phyloP scores from a whole-genome alignment of 1,284 basidiomycete species.

The Caloboletus inedulis region DNA sequence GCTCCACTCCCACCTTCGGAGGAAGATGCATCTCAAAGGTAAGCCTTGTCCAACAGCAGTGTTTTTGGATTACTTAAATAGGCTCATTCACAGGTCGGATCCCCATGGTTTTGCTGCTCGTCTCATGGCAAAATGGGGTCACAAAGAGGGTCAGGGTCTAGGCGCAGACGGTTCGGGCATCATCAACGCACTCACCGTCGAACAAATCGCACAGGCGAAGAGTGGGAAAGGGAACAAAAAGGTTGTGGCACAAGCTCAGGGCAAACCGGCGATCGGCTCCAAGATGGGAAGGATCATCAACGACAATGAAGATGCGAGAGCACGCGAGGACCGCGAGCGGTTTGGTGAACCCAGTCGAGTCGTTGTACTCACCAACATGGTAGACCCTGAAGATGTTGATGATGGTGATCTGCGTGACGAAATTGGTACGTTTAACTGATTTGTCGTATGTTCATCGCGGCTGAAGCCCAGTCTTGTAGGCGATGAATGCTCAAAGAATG shows the following conservation, averaged over 20 bases:
- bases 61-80: background rate
- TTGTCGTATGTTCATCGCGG: background rate
- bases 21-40: conserved; percentile 36
- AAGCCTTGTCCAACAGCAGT: conserved; percentile 11
- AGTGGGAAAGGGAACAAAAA: conserved; percentile 33
- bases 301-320: conserved; percentile 74
- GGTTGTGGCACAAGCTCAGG: conserved; percentile 28
- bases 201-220: conserved; percentile 47
- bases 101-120: conserved; percentile 73
- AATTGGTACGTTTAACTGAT: conserved; percentile 59
- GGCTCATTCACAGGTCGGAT: conserved; percentile 46
- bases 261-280: conserved; percentile 41
- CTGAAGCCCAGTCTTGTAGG: conserved; percentile 42
- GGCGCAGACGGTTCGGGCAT: conserved; percentile 84
- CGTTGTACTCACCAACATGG: conserved; percentile 85
- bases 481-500: conserved; percentile 86
- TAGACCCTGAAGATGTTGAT: conserved; percentile 73
- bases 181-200: conserved; percentile 80
- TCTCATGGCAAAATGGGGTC: conserved; percentile 91
- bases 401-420: conserved; percentile 86
- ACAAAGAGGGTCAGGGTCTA: conserved; percentile 88
- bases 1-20: conserved; percentile 20
- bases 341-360: conserved; percentile 89
- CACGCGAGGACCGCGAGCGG: conserved; percentile 68
- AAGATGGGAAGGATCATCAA: conserved; percentile 87